Evolutionary conservation across 768 basidiomycete genomes (phyloP), one percentile per base, ranked within the genome.

Genomic region (Crepidotus variabilis): DNA sequence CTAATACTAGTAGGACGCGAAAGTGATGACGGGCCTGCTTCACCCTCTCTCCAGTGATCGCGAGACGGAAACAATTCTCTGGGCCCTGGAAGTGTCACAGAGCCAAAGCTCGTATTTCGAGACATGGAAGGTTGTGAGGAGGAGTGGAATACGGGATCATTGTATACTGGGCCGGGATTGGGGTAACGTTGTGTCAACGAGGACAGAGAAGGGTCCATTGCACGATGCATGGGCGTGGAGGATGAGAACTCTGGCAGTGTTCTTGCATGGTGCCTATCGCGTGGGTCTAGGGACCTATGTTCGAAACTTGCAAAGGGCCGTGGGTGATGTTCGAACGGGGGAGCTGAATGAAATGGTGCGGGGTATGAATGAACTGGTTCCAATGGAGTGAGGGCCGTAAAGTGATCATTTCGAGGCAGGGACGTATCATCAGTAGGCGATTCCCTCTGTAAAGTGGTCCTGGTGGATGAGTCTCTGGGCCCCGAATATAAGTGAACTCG

Each of bases 21-120:
- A 58, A 74, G 67, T 1, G 72, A 74, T n/a, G 79, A 77, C 24
- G 72, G 75, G 6, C 79, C 78, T 35, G 77, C 72, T 59, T 81
- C 82, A 8, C 69, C 70, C 57, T 81, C 78, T 60, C 72, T 60
- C 76, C 74, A 78, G 32, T 56, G 56, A 28, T 57, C 46, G 36
- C 56, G 56, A 60, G 64, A 35, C 51, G 60, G 59, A 34, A 47
- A 58, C 49, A 53, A 45, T 23, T 64, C 66, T 45, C 58, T 60
- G 22, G 48, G 48, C 56, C 48, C 57, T 35, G 67, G 56, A 50
- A 49, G 53, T 11, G 62, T 48, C 50, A 59, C 39, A 33, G 59
- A 55, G 2, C 36, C 52, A n/a, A 61, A 58, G 46, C 57, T 62
- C 11, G 56, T 39, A 22, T 52, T 55, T 49, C 64, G 58, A 50